These are phyloP conservation scores for Kluyveromyces sp. DNA, from an alignment of 1,139 yeast genomes.

Conservation along the genomic window DNA sequence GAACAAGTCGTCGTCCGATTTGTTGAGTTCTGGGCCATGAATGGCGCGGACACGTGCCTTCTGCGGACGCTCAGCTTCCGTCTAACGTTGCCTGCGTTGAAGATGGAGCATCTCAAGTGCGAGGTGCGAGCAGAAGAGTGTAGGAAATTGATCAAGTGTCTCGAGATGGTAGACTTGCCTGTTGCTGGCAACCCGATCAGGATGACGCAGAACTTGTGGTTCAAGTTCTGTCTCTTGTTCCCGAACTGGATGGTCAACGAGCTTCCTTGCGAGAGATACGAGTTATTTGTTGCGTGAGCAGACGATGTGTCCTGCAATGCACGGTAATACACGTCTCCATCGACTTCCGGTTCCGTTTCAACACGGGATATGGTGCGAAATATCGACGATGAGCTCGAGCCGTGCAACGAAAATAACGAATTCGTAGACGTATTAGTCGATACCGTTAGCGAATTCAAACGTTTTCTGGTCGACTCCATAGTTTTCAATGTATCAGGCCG, in stretches of 20 bases:
- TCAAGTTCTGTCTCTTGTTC: slow-evolving; percentile 3
- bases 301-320: not conserved
- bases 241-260: slow-evolving; percentile 5
- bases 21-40: slow-evolving; percentile 19
- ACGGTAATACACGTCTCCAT: not conserved
- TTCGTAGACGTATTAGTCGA: slow-evolving; percentile 17
- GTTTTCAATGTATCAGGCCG: not conserved
- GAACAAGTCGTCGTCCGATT: slow-evolving; percentile 37
- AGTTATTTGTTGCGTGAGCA: not conserved
- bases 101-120: slow-evolving; percentile 29
- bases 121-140: slow-evolving; percentile 22
- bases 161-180: slow-evolving; percentile 60
- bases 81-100: slow-evolving; percentile 55
- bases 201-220: slow-evolving; percentile 38
- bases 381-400: slow-evolving; percentile 5
- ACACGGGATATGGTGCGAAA: not conserved
- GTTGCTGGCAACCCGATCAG: slow-evolving; percentile 66
- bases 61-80: slow-evolving; percentile 29
- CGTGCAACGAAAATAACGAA: slow-evolving; percentile 22
- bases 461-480: not conserved
- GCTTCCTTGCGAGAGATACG: slow-evolving; percentile 2
- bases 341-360: not conserved
- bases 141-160: slow-evolving; percentile 41
- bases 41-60: slow-evolving; percentile 13
- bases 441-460: not conserved